A percentile compares a stretch with the other conserved stretches of the same genome.
phyloP scores from a whole-genome alignment of 139 green algal species.

The Gonium pectorale region DNA sequence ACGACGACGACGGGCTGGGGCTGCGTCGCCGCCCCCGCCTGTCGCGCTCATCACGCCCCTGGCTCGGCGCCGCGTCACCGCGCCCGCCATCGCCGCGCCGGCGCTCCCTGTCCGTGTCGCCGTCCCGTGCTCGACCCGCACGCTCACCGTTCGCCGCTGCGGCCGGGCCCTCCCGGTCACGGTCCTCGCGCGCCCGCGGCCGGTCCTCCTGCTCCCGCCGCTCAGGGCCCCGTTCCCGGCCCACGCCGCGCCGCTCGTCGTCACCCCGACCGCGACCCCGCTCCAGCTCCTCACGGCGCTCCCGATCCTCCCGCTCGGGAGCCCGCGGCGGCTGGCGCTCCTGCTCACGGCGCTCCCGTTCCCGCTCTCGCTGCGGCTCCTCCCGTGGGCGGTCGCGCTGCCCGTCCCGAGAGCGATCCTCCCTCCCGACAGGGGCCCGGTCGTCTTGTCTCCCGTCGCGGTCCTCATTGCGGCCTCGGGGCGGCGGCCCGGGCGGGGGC shows the following conservation, averaged over 20 bases:
- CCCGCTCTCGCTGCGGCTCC: neutral
- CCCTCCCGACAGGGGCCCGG: no score
- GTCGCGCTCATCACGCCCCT: neutral
- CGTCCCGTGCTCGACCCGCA: neutral
- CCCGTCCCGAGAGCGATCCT: neutral
- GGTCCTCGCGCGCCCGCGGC: neutral
- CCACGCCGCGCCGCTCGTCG: neutral
- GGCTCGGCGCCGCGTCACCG: neutral
- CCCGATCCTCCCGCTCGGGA: neutral
- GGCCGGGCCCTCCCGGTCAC: no score
- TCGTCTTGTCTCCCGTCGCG: no score
- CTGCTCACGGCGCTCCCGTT: neutral
- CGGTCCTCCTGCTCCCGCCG: neutral
- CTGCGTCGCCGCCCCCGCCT: neutral
- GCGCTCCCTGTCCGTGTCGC: neutral
- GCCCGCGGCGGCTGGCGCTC: neutral
- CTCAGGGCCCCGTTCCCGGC: no score
- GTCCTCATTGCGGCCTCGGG: no score
- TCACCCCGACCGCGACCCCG: neutral
- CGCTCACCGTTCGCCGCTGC: no score
- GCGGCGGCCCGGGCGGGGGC: neutral
- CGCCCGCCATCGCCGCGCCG: neutral
- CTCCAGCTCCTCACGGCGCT: neutral
- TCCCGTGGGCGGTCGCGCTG: neutral
- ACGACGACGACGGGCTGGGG: neutral